phyloP scores from a whole-genome alignment of 1,139 yeast species.

The Lodderomyces elongisporus region DNA sequence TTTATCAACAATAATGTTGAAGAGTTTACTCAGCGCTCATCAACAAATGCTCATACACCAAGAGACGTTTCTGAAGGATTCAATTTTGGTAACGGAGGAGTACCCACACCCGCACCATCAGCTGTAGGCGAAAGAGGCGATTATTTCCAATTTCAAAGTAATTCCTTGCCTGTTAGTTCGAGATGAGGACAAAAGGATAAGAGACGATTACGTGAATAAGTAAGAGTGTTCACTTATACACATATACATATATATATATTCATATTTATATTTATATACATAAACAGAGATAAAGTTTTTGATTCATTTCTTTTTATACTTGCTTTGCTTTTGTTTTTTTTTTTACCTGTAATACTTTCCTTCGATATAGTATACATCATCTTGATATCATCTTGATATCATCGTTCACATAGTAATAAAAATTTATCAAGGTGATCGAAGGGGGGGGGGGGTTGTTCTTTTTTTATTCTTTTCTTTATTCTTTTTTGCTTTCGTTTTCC shows the following conservation, averaged over 20 bases:
- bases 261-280: not conserved
- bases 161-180: constrained; percentile 4
- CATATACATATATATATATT: not conserved
- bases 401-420: no score
- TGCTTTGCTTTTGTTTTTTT: no score
- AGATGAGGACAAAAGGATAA: not conserved
- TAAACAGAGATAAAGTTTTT: not conserved
- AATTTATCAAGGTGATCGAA: no score
- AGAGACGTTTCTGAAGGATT: not conserved
- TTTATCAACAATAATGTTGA: constrained; percentile 1
- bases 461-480: no score
- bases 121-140: constrained; percentile 3
- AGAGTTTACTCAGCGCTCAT: not conserved
- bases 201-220: not conserved
- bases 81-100: no score
- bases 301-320: not conserved
- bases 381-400: no score
- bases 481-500: no score
- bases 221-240: not conserved
- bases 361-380: no score
- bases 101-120: no score
- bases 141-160: constrained; percentile 4
- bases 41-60: not conserved
- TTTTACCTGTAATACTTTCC: no score
- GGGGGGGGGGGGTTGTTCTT: no score